Conservation (phyloP, 1,284 basidiomycete species). For the Wolfiporia cocos region DNA sequence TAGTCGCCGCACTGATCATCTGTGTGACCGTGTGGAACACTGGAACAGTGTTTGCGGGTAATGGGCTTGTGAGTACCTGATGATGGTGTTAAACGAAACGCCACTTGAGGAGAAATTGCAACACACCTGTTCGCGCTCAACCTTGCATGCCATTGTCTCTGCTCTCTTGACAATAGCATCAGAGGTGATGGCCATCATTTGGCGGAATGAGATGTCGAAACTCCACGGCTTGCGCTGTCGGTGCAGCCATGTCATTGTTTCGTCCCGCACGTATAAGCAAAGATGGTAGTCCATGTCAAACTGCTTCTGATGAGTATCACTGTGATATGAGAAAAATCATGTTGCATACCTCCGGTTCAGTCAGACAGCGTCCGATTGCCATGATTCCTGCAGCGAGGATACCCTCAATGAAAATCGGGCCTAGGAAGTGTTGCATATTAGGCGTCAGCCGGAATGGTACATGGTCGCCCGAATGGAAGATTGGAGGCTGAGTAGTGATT, state of each 20-base stretch:
- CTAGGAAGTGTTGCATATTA: slow-evolving; percentile 93
- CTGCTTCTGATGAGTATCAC: slow-evolving; percentile 34
- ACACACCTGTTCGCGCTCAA: slow-evolving; percentile 73
- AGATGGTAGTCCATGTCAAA: slow-evolving; percentile 86
- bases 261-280: slow-evolving; percentile 89
- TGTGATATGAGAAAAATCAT: not conserved
- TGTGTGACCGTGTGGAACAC: slow-evolving; percentile 82
- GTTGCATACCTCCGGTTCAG: slow-evolving; percentile 79
- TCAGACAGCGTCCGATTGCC: slow-evolving; percentile 87
- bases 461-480: slow-evolving; percentile 77
- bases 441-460: slow-evolving; percentile 98
- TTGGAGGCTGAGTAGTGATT: slow-evolving; percentile 45
- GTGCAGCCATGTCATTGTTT: slow-evolving; percentile 74
- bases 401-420: slow-evolving; percentile 87
- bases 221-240: slow-evolving; percentile 41
- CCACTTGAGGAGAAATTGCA: not conserved
- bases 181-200: slow-evolving; percentile 69
- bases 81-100: not conserved
- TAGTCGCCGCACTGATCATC: slow-evolving; percentile 74
- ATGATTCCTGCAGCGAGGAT: slow-evolving; percentile 83
- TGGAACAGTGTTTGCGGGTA: slow-evolving; percentile 40
- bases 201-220: slow-evolving; percentile 60
- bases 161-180: slow-evolving; percentile 83
- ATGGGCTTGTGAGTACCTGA: slow-evolving; percentile 24
- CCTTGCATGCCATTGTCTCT: slow-evolving; percentile 80